Base-by-base conservation (phyloP, 2,329 filamentous ascomycete genomes). In the Dothideomycetes sp. region DNA sequence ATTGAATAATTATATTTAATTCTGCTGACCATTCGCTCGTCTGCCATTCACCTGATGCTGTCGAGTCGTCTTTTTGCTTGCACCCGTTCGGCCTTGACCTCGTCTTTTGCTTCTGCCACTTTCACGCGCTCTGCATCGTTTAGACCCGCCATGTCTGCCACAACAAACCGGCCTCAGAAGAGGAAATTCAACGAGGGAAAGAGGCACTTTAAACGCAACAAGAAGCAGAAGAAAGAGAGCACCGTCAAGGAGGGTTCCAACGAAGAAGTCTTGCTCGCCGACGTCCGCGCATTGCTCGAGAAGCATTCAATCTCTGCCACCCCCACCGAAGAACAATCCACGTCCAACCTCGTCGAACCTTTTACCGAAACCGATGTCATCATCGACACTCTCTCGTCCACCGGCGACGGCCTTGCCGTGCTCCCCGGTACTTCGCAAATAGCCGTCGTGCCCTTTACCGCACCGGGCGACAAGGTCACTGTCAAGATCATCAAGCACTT, bases 391-490 rank as follows among this genome's bases (percentile, higher is more conserved):
- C 70, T 96, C 23, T 94, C 89, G 0, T 96, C 89, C 0, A 94
- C 85, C 0, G 91, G 91, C 39, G 91, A 96, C 51, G 91, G 86
- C 3, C 73, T 98, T 42, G 91, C 84, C 4, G 68, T 84, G 44
- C 74, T 76, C n/a, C 65, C 76, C 19, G 73, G 76, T 45, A 70
- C 68, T n/a, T 67, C 75, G 41, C 70, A 81, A 65, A 63, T 95
- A 59, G 95, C 88, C 56, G 80, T 91, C 36, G 81, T 96, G 1
- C 87, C 89, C 4, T 98, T 95, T 58, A 75, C 82, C 16, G 73
- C 89, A 2, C 88, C 91, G 0, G 91, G 91, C 20, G 91, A 98
- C 60, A 72, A 69, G 3, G 80, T 84, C 45, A 77, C 74, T 44
- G 82, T 83, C 47, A 93, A 87, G 59, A 78, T 93, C 31, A 80